Base-by-base conservation (phyloP, 2,329 filamentous ascomycete genomes). In the Trichoderma citrinoviride region DNA sequence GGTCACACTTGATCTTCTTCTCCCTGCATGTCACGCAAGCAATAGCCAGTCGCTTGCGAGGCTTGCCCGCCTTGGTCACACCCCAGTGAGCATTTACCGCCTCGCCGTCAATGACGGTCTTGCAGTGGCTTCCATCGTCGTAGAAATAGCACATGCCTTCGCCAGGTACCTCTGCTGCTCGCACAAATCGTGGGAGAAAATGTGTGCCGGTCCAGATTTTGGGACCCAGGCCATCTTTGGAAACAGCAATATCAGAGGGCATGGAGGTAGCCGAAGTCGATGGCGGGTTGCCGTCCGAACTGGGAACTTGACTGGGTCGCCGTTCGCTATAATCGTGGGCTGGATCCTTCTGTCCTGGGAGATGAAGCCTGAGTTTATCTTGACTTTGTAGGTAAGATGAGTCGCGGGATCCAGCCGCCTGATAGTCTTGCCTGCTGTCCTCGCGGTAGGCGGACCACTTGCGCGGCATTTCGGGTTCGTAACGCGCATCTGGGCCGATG, bases 1-100 rank as follows among this genome's bases (percentile, higher is more conserved):
- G 93, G 69, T 97, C 92, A 73, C 93, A 97, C 77, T 96, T 97
- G 79, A 97, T 96, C 82, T 97, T 97, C 86, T 97, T 97, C 79
- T 97, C 93, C 57, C 93, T 87, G 75, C 93, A 97, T 14, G 92
- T 95, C 65, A 96, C 84, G 74, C 93, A 97, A n/a, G 92, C 92
- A 75, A 96, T 93, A 25, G 93, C 93, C 64, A 97, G 82, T 64
- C 93, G 85, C 79, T 97, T 97, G 70, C 93, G 87, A 54, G 93
- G 93, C 79, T 96, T 97, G 15, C 93, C 93, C 2, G 93, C 93
- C 78, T 97, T 97, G 41, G 93, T 97, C 10, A 96, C 88, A 17
- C 93, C 93, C 93, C 93, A 97, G 70, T 92, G 91, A 1, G 93
- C 91, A 74, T 96, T 97, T 58, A 97, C 92, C 0, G 83, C 83